Evolutionary conservation across 2,329 filamentous ascomycete genomes (phyloP).

Genomic region (Cladosporium oxysporum): DNA sequence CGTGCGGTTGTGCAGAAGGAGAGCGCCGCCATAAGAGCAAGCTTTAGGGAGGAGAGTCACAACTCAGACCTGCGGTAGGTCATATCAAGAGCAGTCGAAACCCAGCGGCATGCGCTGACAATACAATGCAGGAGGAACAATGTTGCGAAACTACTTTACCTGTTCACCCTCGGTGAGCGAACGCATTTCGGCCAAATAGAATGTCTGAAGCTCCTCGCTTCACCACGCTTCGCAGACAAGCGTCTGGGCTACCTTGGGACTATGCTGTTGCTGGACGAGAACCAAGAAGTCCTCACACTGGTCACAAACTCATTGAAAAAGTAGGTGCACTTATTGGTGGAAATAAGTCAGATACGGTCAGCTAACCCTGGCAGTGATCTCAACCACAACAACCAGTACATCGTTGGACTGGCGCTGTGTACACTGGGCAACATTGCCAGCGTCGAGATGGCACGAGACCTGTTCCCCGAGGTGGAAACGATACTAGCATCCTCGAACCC

Average conservation of each 20-base stretch:
- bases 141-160: slow-evolving; percentile 95
- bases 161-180: slow-evolving; percentile 94
- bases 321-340: slow-evolving; percentile 54
- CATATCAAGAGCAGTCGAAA: neutral
- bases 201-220: slow-evolving; percentile 95
- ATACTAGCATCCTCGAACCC: slow-evolving; percentile 91
- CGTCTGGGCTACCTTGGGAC: slow-evolving; percentile 92
- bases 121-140: slow-evolving; percentile 77
- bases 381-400: slow-evolving; percentile 96
- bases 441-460: slow-evolving; percentile 95
- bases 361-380: slow-evolving; percentile 66
- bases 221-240: slow-evolving; percentile 96
- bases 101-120: slow-evolving; percentile 16
- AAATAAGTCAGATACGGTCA: neutral
- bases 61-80: slow-evolving; percentile 85
- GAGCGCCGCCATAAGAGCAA: slow-evolving; percentile 94
- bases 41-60: slow-evolving; percentile 94
- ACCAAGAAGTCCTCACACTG: slow-evolving; percentile 94
- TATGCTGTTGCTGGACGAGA: slow-evolving; percentile 94
- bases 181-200: slow-evolving; percentile 99
- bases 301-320: slow-evolving; percentile 98
- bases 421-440: slow-evolving; percentile 97
- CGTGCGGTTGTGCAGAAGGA: slow-evolving; percentile 98
- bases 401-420: slow-evolving; percentile 92
- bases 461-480: slow-evolving; percentile 93